Evolutionary conservation across 192 early-diverging fungal species (phyloP).

Genomic region (Coemansia sp.): DNA sequence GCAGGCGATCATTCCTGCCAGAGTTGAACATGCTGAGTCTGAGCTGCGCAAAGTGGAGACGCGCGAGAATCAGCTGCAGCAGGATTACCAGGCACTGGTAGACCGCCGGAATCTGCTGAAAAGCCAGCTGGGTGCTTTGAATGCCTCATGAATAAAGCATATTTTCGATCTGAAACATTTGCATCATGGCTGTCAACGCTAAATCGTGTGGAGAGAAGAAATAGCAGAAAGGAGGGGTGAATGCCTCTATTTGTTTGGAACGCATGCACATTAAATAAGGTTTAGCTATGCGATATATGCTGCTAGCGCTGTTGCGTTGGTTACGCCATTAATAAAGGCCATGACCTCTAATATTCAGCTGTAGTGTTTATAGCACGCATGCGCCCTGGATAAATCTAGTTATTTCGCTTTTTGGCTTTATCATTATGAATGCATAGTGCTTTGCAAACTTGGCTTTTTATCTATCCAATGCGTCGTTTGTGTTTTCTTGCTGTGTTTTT

Average conservation of each 20-base stretch:
- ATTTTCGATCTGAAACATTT: conserved; percentile 10
- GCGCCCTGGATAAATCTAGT: neutral
- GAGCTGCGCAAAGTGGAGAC: conserved; percentile 46
- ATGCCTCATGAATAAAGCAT: neutral
- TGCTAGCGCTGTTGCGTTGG: too few relatives aligned
- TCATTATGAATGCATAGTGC: neutral
- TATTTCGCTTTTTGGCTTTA: too few relatives aligned
- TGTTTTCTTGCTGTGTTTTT: conserved; percentile 8
- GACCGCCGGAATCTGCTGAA: conserved; percentile 38
- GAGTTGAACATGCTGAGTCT: conserved; percentile 53
- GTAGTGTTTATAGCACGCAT: neutral
- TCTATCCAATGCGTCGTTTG: conserved; percentile 12
- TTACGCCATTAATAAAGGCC: neutral
- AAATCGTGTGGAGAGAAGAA: too few relatives aligned
- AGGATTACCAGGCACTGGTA: conserved; percentile 60
- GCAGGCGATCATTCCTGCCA: conserved; percentile 57
- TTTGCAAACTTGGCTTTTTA: neutral
- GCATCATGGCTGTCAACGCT: neutral
- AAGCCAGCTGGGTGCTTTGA: conserved; percentile 10
- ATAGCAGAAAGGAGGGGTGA: too few relatives aligned
- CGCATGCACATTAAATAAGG: too few relatives aligned
- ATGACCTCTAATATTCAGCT: neutral
- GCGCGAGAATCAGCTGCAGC: conserved; percentile 63
- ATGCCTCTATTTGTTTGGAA: neutral
- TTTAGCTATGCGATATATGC: too few relatives aligned